Percentiles rank a stretch among this genome's conserved stretches.
phyloP scores from a whole-genome alignment of 441 rosid genomes.

The Theobroma grandiflorum region DNA sequence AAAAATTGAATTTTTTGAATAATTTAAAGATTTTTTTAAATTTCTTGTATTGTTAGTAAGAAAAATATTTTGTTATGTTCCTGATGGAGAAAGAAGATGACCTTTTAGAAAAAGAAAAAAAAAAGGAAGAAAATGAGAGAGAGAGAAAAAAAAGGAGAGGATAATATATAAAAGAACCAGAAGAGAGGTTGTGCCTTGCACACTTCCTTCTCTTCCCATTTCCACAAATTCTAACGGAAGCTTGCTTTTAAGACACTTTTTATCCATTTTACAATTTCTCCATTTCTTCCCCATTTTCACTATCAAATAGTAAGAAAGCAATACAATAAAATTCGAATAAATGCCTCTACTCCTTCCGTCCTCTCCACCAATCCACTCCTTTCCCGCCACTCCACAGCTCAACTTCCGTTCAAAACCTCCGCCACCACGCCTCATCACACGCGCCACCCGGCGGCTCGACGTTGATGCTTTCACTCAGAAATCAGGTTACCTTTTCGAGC shows the following conservation, averaged over 20 bases:
- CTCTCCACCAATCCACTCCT: conserved; percentile 37
- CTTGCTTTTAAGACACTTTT: not conserved
- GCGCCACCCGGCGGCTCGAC: conserved; percentile 45
- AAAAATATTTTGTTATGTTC: too few species aligned
- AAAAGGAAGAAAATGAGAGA: too few species aligned
- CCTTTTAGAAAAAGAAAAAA: not conserved
- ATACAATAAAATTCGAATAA: not conserved
- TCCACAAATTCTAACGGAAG: not conserved
- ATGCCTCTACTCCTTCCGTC: conserved; percentile 38
- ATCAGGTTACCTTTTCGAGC: conserved; percentile 82
- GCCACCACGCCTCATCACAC: conserved; percentile 28
- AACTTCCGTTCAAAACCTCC: conserved; percentile 21
- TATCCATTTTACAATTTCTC: not conserved
- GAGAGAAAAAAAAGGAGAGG: not conserved
- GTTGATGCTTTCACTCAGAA: conserved; percentile 78
- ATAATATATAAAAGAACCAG: conserved; percentile 31
- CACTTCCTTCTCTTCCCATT: not conserved
- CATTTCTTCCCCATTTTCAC: not conserved
- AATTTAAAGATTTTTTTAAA: too few species aligned
- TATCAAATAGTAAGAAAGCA: not conserved
- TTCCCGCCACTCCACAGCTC: conserved; percentile 48
- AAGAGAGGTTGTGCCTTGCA: conserved; percentile 23
- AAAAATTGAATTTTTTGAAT: too few species aligned
- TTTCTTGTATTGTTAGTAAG: too few species aligned
- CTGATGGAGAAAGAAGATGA: too few species aligned